These are phyloP conservation scores for Trifolium subterraneum DNA, from an alignment of 306 rosid genomes.

Conservation along the genomic window DNA sequence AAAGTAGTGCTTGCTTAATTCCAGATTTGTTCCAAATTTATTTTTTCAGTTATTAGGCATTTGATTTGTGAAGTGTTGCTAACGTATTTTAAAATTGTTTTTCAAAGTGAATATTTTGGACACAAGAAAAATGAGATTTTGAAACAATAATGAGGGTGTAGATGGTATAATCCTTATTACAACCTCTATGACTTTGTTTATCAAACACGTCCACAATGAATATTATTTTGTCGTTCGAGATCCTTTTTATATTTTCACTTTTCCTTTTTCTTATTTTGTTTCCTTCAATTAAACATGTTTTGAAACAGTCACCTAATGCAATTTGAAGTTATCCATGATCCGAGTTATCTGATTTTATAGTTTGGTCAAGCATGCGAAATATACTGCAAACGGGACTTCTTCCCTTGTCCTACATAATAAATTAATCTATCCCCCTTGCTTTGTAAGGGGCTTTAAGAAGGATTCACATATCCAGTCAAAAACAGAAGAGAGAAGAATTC, in stretches of 20 bases:
- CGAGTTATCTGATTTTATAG: not conserved
- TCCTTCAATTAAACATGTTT: not conserved
- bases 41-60: not conserved
- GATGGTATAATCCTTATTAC: no score
- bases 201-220: not conserved
- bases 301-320: not conserved
- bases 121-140: not conserved
- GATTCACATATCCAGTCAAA: no score
- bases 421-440: no score
- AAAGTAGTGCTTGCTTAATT: no score
- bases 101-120: not conserved
- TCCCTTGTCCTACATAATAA: not conserved
- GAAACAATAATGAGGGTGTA: not conserved
- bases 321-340: conserved; percentile 15
- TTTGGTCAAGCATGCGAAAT: conserved; percentile 33
- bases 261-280: not conserved
- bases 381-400: not conserved
- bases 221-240: no score
- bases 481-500: no score
- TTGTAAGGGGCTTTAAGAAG: no score
- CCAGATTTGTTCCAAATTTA: no score
- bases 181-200: no score
- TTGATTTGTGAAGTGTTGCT: not conserved
- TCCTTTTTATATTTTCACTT: not conserved
- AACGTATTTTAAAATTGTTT: not conserved